phyloP scores from a whole-genome alignment of 169 alveolate species.

The Eimeria zaria region DNA sequence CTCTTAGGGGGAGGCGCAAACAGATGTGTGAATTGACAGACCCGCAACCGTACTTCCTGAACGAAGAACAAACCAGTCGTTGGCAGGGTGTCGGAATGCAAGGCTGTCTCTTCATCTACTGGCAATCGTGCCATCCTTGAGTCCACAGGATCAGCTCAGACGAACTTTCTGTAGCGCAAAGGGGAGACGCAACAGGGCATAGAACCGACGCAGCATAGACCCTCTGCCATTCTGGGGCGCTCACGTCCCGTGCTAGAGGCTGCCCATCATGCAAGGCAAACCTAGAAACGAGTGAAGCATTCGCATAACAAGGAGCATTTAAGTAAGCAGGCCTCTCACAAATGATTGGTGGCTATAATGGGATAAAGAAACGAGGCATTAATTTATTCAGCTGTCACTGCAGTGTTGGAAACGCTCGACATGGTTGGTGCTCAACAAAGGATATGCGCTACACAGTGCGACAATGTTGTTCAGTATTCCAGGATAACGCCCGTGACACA shows the following conservation, averaged over 20 bases:
- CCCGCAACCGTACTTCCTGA: not conserved
- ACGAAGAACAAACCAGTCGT: not conserved
- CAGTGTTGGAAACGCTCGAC: not conserved
- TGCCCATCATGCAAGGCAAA: not conserved
- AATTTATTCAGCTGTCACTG: not conserved
- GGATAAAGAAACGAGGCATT: not conserved
- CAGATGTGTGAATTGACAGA: not conserved
- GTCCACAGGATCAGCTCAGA: not conserved
- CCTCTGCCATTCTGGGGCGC: not conserved
- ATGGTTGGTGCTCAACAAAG: not conserved
- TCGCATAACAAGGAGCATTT: not conserved
- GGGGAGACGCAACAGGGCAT: not conserved
- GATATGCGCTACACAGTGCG: not conserved
- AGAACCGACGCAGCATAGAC: not conserved
- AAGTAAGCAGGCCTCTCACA: not conserved
- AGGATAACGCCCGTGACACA: not conserved
- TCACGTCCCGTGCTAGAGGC: no score
- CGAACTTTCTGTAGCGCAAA: not conserved
- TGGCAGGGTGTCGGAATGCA: not conserved
- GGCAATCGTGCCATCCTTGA: not conserved
- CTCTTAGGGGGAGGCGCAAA: not conserved
- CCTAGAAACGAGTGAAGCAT: not conserved
- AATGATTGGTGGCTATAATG: not conserved
- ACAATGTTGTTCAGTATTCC: not conserved
- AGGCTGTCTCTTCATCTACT: not conserved